Evolutionary conservation across 2,329 filamentous ascomycete species (phyloP).

Genomic region (Zalaria obscura): DNA sequence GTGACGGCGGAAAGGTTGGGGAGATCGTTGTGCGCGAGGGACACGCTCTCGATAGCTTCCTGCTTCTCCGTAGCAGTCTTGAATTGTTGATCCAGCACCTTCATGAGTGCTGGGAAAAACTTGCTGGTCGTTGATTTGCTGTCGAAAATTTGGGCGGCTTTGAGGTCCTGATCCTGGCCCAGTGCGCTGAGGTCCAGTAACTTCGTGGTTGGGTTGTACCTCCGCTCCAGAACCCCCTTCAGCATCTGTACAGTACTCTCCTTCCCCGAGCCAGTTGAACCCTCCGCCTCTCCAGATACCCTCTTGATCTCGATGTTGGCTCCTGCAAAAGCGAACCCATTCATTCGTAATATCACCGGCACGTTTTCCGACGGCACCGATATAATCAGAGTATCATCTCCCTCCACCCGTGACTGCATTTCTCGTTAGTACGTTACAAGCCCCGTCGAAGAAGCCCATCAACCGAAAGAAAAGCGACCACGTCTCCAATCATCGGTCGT

Average conservation of each 20-base stretch:
- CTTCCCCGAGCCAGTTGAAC: slow-evolving; percentile 20
- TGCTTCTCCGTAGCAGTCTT: slow-evolving; percentile 56
- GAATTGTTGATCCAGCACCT: slow-evolving; percentile 67
- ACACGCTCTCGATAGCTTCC: slow-evolving; percentile 68
- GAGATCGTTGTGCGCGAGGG: slow-evolving; percentile 67
- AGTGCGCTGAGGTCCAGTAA: slow-evolving; percentile 73
- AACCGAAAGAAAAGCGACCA: slow-evolving; percentile 4
- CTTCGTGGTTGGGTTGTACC: slow-evolving; percentile 60
- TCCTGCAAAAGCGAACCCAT: slow-evolving; percentile 26
- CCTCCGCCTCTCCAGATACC: slow-evolving; percentile 10
- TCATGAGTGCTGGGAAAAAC: slow-evolving; percentile 85
- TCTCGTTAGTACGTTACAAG: slow-evolving; percentile 11
- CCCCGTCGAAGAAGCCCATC: slow-evolving; percentile 3
- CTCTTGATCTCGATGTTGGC: slow-evolving; percentile 22
- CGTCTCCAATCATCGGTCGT: slow-evolving; percentile 13
- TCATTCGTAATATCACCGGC: slow-evolving; percentile 20
- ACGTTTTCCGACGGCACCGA: slow-evolving; percentile 22
- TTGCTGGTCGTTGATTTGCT: slow-evolving; percentile 61
- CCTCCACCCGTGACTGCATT: slow-evolving; percentile 18
- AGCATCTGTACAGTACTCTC: slow-evolving; percentile 50
- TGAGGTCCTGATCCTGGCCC: slow-evolving; percentile 55
- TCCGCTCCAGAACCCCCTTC: slow-evolving; percentile 53
- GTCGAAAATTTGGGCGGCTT: slow-evolving; percentile 62
- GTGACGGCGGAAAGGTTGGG: slow-evolving; percentile 59
- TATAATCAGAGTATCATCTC: slow-evolving; percentile 20